Conservation (phyloP, 441 rosid species). For the Brassica hybrid region DNA sequence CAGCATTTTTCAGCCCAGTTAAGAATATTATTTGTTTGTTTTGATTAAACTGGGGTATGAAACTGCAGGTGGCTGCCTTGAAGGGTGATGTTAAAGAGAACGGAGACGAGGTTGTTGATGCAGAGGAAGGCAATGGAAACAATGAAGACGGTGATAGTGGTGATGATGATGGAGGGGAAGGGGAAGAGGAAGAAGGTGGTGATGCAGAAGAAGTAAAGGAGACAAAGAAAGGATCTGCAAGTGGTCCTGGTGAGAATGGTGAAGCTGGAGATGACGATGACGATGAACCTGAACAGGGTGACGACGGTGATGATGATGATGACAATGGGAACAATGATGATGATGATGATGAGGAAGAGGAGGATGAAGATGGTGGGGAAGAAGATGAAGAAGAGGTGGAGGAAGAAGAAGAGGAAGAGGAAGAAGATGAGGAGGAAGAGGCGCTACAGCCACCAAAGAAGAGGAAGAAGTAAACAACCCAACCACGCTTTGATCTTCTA, state of each 20-base stretch:
- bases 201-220: conserved; percentile 59
- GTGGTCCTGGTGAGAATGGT: conserved; percentile 53
- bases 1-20: conserved; percentile 29
- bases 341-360: conserved; percentile 41
- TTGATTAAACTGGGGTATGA: neutral
- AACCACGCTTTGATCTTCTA: conserved; percentile 8
- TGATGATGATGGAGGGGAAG: conserved; percentile 49
- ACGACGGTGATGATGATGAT: conserved; percentile 48
- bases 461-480: conserved; percentile 39
- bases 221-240: conserved; percentile 52
- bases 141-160: conserved; percentile 39
- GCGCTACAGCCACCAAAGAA: conserved; percentile 41
- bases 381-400: conserved; percentile 44
- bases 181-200: conserved; percentile 48
- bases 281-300: conserved; percentile 48
- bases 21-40: conserved; percentile 27
- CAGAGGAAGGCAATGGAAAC: conserved; percentile 54
- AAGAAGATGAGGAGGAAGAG: conserved; percentile 37
- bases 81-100: conserved; percentile 40
- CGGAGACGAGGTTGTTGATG: conserved; percentile 50
- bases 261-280: conserved; percentile 45
- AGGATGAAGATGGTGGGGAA: conserved; percentile 52
- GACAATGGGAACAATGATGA: conserved; percentile 47
- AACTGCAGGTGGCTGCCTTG: conserved; percentile 31
- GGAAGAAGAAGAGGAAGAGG: conserved; percentile 56